These are phyloP conservation scores for Phytophthora colocasiae DNA, from an alignment of 352 stramenopile species.

Conservation along the genomic window DNA sequence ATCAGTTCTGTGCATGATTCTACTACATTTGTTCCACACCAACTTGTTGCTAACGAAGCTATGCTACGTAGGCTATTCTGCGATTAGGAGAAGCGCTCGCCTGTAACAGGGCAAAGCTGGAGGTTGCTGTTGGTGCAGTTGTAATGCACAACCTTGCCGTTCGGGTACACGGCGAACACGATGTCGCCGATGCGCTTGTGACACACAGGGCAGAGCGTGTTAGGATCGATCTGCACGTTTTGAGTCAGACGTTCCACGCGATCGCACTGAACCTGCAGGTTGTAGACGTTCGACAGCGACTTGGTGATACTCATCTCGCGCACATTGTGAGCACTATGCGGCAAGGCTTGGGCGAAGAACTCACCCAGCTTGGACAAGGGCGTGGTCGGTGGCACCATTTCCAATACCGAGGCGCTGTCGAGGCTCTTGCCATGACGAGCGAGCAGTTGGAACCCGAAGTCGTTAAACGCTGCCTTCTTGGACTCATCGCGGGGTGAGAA, in stretches of 20 bases:
- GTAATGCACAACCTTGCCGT: slow-evolving; percentile 89
- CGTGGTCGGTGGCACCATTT: slow-evolving; percentile 72
- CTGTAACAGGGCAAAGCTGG: slow-evolving; percentile 82
- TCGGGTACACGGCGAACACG: slow-evolving; percentile 89
- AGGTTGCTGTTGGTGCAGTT: slow-evolving; percentile 89
- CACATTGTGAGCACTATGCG: slow-evolving; percentile 83
- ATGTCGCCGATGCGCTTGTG: slow-evolving; percentile 91
- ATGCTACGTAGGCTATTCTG: slow-evolving; percentile 5
- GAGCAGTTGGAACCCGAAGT: slow-evolving; percentile 84
- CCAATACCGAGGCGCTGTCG: slow-evolving; percentile 71
- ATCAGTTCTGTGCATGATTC: slow-evolving; percentile 36
- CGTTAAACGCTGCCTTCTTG: slow-evolving; percentile 80
- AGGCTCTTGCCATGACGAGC: slow-evolving; percentile 81
- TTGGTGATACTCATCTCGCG: slow-evolving; percentile 83
- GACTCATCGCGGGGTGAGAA: slow-evolving; percentile 83
- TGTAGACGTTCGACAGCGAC: slow-evolving; percentile 90
- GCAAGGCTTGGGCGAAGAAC: slow-evolving; percentile 84
- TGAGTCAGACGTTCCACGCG: slow-evolving; percentile 81
- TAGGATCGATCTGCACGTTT: slow-evolving; percentile 84
- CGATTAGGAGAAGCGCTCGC: slow-evolving; percentile 76
- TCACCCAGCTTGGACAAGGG: slow-evolving; percentile 84
- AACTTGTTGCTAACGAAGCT: slow-evolving; percentile 29
- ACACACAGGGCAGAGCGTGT: slow-evolving; percentile 81
- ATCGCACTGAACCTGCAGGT: slow-evolving; percentile 89
- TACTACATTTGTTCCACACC: slow-evolving; percentile 25